Evolutionary conservation across 352 stramenopile genomes (phyloP).

Genomic region (Pythium sukuiense): DNA sequence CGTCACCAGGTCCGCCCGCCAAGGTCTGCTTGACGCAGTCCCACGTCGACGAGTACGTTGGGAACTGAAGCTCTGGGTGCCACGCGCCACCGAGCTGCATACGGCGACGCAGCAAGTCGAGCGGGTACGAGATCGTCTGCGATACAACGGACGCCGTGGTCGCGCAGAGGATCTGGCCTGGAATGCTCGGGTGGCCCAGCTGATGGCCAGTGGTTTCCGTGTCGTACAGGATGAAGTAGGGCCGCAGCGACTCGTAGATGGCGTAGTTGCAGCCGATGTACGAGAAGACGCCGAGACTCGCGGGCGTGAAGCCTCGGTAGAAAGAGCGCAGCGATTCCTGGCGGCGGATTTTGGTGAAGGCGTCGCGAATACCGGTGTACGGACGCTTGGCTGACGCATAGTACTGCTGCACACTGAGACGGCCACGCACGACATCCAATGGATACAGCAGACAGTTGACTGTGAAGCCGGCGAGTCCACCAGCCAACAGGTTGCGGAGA

Average conservation of each 20-base stretch:
- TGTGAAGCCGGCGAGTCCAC: slow-evolving; percentile 65
- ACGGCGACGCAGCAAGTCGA: slow-evolving; percentile 77
- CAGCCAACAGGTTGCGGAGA: slow-evolving; percentile 59
- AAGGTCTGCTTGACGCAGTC: slow-evolving; percentile 61
- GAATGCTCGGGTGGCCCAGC: slow-evolving; percentile 65
- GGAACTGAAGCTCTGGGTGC: slow-evolving; percentile 61
- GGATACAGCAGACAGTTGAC: slow-evolving; percentile 76
- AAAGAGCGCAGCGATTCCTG: slow-evolving; percentile 59
- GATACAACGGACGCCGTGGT: slow-evolving; percentile 66
- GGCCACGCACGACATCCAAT: slow-evolving; percentile 74
- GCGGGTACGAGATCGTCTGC: slow-evolving; percentile 77
- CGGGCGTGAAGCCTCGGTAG: slow-evolving; percentile 70
- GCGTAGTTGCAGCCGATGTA: slow-evolving; percentile 87
- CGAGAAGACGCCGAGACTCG: slow-evolving; percentile 71
- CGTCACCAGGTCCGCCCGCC: not conserved
- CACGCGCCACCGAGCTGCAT: slow-evolving; percentile 76
- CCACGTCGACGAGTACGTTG: slow-evolving; percentile 72
- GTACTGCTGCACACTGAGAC: slow-evolving; percentile 75
- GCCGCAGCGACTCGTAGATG: slow-evolving; percentile 82
- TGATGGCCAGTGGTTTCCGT: slow-evolving; percentile 44
- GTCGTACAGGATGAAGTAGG: slow-evolving; percentile 79
- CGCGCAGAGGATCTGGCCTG: slow-evolving; percentile 76
- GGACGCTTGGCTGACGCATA: slow-evolving; percentile 32
- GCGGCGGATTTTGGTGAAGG: slow-evolving; percentile 46
- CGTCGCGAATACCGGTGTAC: slow-evolving; percentile 55